Conservation (phyloP, 2,329 filamentous ascomycete genomes). For the Phialophora verrucosa region DNA sequence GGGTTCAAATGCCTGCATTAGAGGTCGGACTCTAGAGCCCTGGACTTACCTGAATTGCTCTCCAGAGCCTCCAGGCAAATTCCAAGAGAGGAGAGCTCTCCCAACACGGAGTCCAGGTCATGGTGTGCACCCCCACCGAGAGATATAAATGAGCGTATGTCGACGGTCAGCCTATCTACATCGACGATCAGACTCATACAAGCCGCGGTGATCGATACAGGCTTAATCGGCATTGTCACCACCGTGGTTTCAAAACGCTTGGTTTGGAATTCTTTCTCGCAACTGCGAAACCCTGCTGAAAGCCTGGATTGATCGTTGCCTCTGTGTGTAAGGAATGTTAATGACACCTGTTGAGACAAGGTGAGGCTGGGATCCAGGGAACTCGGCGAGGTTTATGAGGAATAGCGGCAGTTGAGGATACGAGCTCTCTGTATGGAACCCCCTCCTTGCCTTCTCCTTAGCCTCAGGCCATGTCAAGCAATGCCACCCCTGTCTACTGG, state of each 20-base stretch:
- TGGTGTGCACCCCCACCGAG: neutral
- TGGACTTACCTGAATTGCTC: neutral
- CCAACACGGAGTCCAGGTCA: neutral
- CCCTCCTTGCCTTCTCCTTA: neutral
- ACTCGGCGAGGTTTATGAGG: neutral
- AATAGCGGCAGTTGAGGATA: neutral
- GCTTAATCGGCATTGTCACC: neutral
- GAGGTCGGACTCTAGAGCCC: neutral
- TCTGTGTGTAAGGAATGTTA: neutral
- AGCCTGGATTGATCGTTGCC: neutral
- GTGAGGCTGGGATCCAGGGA: neutral
- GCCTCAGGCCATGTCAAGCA: neutral
- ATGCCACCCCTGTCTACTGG: neutral
- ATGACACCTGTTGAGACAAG: neutral
- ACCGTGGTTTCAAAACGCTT: neutral
- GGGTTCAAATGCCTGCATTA: neutral
- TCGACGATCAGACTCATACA: neutral
- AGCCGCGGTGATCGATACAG: neutral
- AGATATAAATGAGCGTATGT: neutral
- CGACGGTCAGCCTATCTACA: neutral
- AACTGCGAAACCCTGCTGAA: neutral
- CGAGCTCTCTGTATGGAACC: neutral
- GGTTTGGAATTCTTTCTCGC: neutral
- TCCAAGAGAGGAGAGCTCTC: neutral
- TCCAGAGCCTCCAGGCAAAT: neutral